Percentiles rank a stretch among this genome's conserved stretches.
Evolutionary conservation across 352 stramenopile genomes (phyloP).

Genomic region (Vaucheria bursata): DNA sequence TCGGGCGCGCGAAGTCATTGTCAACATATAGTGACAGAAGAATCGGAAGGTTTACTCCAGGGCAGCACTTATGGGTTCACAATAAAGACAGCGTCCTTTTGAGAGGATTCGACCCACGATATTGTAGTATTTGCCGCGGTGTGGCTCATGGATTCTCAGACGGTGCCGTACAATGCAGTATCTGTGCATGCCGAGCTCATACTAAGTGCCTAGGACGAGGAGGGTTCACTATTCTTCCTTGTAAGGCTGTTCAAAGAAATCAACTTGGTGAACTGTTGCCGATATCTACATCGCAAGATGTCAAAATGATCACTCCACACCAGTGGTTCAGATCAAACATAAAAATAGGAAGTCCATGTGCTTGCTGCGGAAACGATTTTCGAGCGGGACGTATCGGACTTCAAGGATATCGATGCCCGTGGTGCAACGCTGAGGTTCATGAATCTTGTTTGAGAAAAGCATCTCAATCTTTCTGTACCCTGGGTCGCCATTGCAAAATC

Average conservation of each 20-base stretch:
- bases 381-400: background rate
- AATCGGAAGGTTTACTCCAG: background rate
- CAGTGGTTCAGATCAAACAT: background rate
- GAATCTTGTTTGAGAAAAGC: background rate
- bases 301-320: too few relatives aligned
- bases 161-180: conserved; percentile 2
- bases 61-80: background rate
- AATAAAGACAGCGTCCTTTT: background rate
- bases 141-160: conserved; percentile 5
- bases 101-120: background rate
- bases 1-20: background rate
- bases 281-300: background rate
- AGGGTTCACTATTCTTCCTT: background rate
- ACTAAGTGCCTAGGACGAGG: background rate
- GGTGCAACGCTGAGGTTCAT: background rate
- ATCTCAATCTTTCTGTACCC: background rate
- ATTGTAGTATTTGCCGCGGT: background rate
- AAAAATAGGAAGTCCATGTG: background rate
- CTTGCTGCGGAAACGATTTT: conserved; percentile 1
- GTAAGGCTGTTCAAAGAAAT: background rate
- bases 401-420: background rate
- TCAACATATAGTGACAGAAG: background rate
- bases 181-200: background rate
- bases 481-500: conserved; percentile 24
- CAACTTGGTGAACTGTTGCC: background rate